phyloP scores from a whole-genome alignment of 345 rosid species.

The Arabis hirsuta region DNA sequence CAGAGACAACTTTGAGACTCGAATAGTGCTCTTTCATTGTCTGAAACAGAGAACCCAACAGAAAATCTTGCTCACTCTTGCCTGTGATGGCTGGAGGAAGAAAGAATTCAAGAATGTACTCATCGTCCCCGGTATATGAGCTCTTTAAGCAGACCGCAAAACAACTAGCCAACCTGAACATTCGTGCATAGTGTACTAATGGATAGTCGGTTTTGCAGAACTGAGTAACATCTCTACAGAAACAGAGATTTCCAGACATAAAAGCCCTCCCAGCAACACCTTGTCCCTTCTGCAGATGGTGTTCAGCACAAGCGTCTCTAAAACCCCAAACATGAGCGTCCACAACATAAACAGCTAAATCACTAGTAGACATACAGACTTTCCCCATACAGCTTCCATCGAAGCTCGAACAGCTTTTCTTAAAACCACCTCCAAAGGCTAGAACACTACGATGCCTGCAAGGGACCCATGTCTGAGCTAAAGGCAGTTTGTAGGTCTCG shows the following conservation, averaged over 20 bases:
- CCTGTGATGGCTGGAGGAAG: conserved; percentile 62
- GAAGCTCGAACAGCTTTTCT: conserved; percentile 85
- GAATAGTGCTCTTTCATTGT: conserved; percentile 83
- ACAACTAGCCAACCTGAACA: conserved; percentile 77
- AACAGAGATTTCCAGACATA: conserved; percentile 72
- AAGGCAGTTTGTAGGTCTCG: conserved; percentile 81
- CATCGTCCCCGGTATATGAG: conserved; percentile 76
- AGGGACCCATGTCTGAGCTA: conserved; percentile 99
- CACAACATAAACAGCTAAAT: conserved; percentile 80
- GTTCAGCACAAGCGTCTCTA: conserved; percentile 90
- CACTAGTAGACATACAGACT: conserved; percentile 94
- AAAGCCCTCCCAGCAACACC: conserved; percentile 93
- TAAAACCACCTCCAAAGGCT: conserved; percentile 83
- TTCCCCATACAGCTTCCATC: conserved; percentile 89
- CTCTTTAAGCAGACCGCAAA: conserved; percentile 86
- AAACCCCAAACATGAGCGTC: conserved; percentile 97
- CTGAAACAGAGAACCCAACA: conserved; percentile 68
- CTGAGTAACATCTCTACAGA: conserved; percentile 69
- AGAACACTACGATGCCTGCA: conserved; percentile 89
- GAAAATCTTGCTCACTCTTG: conserved; percentile 52
- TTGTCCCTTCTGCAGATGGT: conserved; percentile 94
- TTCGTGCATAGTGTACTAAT: conserved; percentile 92
- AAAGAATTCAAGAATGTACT: conserved; percentile 86
- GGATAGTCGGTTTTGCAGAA: conserved; percentile 93
- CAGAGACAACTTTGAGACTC: conserved; percentile 81